Conservation (phyloP, 495 filamentous ascomycete species). For the Symbiotaphrina buchneri region DNA sequence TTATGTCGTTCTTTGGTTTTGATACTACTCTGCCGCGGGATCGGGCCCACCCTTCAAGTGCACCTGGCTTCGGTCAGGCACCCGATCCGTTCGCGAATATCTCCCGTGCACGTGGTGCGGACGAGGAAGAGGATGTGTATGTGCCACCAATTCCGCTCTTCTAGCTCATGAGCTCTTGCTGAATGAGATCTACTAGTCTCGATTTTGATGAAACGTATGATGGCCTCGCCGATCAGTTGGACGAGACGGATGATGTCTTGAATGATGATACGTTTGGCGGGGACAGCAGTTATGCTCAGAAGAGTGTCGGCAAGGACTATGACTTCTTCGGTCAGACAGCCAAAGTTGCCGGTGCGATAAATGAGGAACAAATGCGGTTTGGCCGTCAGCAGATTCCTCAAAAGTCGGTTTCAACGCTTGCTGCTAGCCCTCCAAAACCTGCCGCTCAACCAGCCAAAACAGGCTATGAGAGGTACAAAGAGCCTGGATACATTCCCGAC, state of each 20-base stretch:
- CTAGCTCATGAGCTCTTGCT: conserved; percentile 4
- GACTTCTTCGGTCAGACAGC: conserved; percentile 91
- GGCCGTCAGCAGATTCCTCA: conserved; percentile 34
- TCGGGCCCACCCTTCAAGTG: conserved; percentile 25
- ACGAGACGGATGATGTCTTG: conserved; percentile 83
- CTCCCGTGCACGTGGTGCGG: conserved; percentile 19
- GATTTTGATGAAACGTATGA: conserved; percentile 99
- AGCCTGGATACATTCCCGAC: conserved; percentile 54
- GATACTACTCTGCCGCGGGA: conserved; percentile 42
- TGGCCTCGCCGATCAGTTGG: conserved; percentile 74
- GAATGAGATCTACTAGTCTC: conserved; percentile 22
- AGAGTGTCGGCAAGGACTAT: conserved; percentile 68
- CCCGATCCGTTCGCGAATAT: conserved; percentile 81
- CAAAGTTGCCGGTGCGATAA: conserved; percentile 59
- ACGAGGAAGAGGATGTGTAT: conserved; percentile 52
- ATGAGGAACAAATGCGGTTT: conserved; percentile 74
- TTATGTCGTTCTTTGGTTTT: conserved; percentile 80
- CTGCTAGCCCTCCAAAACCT: conserved; percentile 18
- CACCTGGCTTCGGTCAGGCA: conserved; percentile 58
- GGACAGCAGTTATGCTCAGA: conserved; percentile 14
- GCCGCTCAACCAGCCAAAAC: conserved; percentile 36
- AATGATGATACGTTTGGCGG: conserved; percentile 96
- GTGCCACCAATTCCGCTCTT: conserved; percentile 12
- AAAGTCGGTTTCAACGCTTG: conserved; percentile 14
- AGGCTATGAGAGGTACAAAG: conserved; percentile 76